Evolutionary conservation across 192 early-diverging fungal species (phyloP), one percentile per base, ranked within the genome.

Genomic region (Paraglomus brasilianum): DNA sequence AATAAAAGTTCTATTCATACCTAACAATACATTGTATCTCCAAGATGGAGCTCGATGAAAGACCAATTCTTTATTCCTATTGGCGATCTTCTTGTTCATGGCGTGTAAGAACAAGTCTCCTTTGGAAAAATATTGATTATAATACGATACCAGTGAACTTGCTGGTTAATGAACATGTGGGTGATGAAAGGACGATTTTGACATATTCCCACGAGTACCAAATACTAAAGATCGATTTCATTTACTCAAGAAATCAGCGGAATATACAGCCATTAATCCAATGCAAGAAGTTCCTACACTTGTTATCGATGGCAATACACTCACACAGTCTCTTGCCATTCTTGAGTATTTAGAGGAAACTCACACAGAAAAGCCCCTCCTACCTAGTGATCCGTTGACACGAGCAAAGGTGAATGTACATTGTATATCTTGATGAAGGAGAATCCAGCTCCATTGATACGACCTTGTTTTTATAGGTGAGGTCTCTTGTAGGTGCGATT

Each of bases 261-360:
- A 84, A 56, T 94, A 92, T 71, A 53, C 50, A 19, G 66, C 76
- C 13, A 65, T 89, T 55, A 93, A 94, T 71, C 92, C 94, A 2
- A 73, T 72, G 62, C 79, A 80, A 50, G 73, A 84, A 1, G 86
- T 95, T 3, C 95, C 94, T 39, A 77, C 84, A 17, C 82, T 92
- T 30, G 56, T 83, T 14, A 83, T 87, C 42, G 82, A 83, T 66
- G 87, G 88, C 8, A 58, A 78, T 17, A 64, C 64, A 4, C 49
- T 93, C 38, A 77, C 71, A 50, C 87, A 95, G 81, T 93, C 90
- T 5, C 64, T 85, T 19, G 89, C 93, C 14, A 95, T 98, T 47
- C 66, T 94, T 19, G 95, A 98, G 70, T 93, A 92, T 69, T 77
- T 98, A 5, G 95, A 97, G 50, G 95, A 97, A 69, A 75, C 82